Percentiles rank a stretch among this genome's conserved stretches.
phyloP scores from a whole-genome alignment of 345 rosid species.

The Brassica rapa region DNA sequence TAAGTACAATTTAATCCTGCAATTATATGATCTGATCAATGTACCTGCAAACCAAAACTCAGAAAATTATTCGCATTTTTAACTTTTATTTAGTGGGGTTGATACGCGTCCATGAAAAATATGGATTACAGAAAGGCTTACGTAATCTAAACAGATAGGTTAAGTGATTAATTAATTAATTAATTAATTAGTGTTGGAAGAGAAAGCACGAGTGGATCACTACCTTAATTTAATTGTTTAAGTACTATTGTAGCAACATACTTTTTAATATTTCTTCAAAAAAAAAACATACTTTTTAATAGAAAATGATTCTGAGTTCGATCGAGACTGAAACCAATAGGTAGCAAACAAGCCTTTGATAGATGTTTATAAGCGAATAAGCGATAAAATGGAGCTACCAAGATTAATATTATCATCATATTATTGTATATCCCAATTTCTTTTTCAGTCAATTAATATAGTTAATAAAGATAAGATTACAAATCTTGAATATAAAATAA shows the following conservation, averaged over 20 bases:
- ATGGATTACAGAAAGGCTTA: slow-evolving; percentile 22
- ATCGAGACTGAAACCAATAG: background rate
- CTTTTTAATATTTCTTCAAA: background rate
- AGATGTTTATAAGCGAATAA: background rate
- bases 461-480: background rate
- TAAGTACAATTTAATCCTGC: background rate
- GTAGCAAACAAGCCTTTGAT: background rate
- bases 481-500: background rate
- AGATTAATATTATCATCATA: background rate
- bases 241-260: background rate
- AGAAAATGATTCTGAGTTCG: background rate
- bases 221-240: slow-evolving; percentile 25
- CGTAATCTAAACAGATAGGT: slow-evolving; percentile 38
- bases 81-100: slow-evolving; percentile 9
- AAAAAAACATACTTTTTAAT: background rate
- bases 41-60: background rate
- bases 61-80: background rate
- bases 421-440: background rate
- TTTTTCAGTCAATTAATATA: background rate
- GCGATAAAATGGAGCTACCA: background rate
- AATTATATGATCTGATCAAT: slow-evolving; percentile 12
- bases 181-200: slow-evolving; percentile 12
- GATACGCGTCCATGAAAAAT: slow-evolving; percentile 18
- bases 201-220: slow-evolving; percentile 29
- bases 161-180: slow-evolving; percentile 4